Evolutionary conservation across 1,284 basidiomycete genomes (phyloP), one percentile per base, ranked within the genome.

Genomic region (Marasmius fiardii): DNA sequence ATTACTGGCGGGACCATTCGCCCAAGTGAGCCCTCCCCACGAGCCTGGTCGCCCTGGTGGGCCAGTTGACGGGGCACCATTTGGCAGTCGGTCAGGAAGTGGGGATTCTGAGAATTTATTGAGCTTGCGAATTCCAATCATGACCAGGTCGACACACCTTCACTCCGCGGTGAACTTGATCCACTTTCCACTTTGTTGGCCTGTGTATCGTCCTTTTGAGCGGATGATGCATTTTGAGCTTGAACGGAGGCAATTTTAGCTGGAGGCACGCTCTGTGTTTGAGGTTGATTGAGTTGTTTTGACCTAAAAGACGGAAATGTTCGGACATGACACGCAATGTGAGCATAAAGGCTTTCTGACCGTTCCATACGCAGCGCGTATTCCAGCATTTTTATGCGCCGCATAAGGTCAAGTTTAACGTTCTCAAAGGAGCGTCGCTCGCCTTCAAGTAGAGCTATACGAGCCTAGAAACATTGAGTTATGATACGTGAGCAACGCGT

Each of bases 321-420:
- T 47, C 54, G 58, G 59, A 58, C 57, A 61, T 61, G 65, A 69
- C 67, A 72, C 64, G 67, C 59, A 54, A 35, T 60, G 52, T 53
- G 58, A 59, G 48, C 60, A 55, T 58, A 58, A 57, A 58, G 20
- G 35, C 18, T 49, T 52, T 71, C 85, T 67, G 64, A 94, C 92
- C 95, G 87, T 76, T 98, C 95, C 77, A 96, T 89, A 50, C 94
- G 85, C 54, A 96, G 77, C 39, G 93, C 93, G 71, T 93, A 98
- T 74, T 99, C 97, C 53, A 99, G 86, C 96, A 99, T 98, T 83
- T 97, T 98, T 65, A 98, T 97, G 55, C 96, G 86, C 55, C 95
- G 84, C 82, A 96, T 88, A 45, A 98, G 81, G 72, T 98, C 96
- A 53, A 96, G 85, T 73, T 98, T 95, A 61, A 97, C 86, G 71